Conservation (phyloP, 1,139 yeast genomes). For the Suhomyces chickasaworum region DNA sequence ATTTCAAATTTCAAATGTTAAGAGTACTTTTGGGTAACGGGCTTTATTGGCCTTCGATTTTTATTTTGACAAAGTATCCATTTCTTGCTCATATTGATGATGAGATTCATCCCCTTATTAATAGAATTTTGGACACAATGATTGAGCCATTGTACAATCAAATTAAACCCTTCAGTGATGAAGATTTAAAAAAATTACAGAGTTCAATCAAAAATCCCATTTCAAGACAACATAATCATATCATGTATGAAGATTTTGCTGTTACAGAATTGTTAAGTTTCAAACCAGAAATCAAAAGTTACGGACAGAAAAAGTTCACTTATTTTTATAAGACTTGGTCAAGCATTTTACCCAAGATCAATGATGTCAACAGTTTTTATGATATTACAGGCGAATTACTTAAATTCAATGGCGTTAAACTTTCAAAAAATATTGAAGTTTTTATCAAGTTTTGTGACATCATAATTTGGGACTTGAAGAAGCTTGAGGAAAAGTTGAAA, state of each 20-base stretch:
- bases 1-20: constrained; percentile 44
- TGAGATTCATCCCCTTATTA: constrained; percentile 52
- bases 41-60: constrained; percentile 62
- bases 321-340: constrained; percentile 62
- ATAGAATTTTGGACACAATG: constrained; percentile 50
- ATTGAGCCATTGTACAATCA: constrained; percentile 52
- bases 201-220: constrained; percentile 29
- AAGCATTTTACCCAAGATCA: constrained; percentile 38
- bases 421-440: constrained; percentile 53
- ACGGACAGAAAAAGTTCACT: constrained; percentile 33
- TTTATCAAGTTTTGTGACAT: constrained; percentile 65
- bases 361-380: constrained; percentile 48
- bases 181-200: constrained; percentile 27
- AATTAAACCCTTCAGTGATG: constrained; percentile 20
- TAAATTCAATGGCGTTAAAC: constrained; percentile 56
- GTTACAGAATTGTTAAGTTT: constrained; percentile 28
- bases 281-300: constrained; percentile 32
- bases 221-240: constrained; percentile 35
- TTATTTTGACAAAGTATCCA: constrained; percentile 63
- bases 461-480: constrained; percentile 41
- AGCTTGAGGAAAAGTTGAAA: constrained; percentile 6
- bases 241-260: constrained; percentile 30
- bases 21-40: constrained; percentile 63
- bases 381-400: constrained; percentile 50
- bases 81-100: constrained; percentile 59